Percentiles rank a stretch among this genome's conserved stretches.
Conservation (phyloP, 257 asterid genomes). For the Cruciata laevipes region DNA sequence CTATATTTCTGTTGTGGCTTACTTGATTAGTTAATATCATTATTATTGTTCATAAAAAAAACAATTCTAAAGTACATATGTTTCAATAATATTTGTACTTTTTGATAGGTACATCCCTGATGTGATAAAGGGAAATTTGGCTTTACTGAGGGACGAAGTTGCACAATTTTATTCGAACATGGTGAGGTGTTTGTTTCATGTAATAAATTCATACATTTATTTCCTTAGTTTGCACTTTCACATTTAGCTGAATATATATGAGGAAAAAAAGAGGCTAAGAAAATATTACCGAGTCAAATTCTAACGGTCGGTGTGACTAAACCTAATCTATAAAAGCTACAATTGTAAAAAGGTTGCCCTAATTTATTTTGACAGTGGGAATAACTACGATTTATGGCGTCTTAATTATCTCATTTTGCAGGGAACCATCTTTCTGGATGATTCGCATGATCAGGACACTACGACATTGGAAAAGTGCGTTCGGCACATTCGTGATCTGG, state of each 20-base stretch:
- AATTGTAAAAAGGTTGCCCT: too few species aligned
- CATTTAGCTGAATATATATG: background rate
- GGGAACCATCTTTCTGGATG: conserved; percentile 70
- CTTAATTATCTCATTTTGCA: conserved; percentile 34
- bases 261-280: too few species aligned
- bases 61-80: background rate
- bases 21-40: background rate
- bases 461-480: conserved; percentile 88
- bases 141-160: conserved; percentile 75
- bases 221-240: background rate
- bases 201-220: background rate
- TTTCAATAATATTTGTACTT: background rate
- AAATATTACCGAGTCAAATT: too few species aligned
- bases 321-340: too few species aligned
- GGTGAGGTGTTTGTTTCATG: conserved; percentile 27
- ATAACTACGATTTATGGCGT: too few species aligned
- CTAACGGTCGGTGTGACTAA: too few species aligned
- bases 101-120: conserved; percentile 70
- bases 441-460: conserved; percentile 79
- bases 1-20: background rate
- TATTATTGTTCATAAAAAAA: background rate
- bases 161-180: conserved; percentile 44
- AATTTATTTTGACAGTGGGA: too few species aligned
- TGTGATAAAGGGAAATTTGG: conserved; percentile 84
- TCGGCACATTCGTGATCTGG: conserved; percentile 43